Evolutionary conservation across 2,329 filamentous ascomycete species (phyloP), one percentile per base, ranked within the genome.

Genomic region (Cytospora schulzeri): DNA sequence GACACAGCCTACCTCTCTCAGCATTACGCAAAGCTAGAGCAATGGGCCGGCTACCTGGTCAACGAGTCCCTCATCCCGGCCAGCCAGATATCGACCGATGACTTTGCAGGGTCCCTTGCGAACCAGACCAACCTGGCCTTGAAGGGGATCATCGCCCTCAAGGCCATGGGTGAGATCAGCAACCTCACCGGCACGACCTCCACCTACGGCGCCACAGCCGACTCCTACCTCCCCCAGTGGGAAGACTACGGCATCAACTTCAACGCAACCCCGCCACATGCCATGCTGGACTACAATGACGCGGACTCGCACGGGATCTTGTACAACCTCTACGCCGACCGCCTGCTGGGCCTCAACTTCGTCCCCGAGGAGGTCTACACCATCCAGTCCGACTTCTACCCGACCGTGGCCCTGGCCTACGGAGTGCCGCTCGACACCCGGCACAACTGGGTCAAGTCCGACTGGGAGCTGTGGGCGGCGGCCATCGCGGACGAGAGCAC

Each of bases 391-490:
- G 77, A 82, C 63, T 96, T 91, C 83, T 96, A 96, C 79, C 81
- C 83, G 52, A 84, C 84, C 12, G 86, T 91, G 3, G 85, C 88
- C 59, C 86, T 90, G 67, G 85, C 87, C 71, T 95, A 91, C 76
- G 92, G 91, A n/a, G 82, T 96, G 0, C 89, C 92, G 0, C 86
- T 96, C 12, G 92, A 96, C 78, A 89, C 86, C 54, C 87, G 92
- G 57, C 91, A 95, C 77, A 79, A 88, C 1, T 94, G 92, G 78
- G 91, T 91, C 67, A 96, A 96, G 78, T 87, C 86, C 0, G 92
- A 96, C 78, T 96, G 92, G 92, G 88, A 93, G 73, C 87, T 95
- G 74, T 93, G 93, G 78, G 86, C 87, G 6, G 92, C 92, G n/a
- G 89, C 92, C 12, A 88, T 93, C 14, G 85, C 91, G 0, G 83